Evolutionary conservation across 2,329 filamentous ascomycete genomes (phyloP).

Genomic region (Pestalotiopsis sp.): DNA sequence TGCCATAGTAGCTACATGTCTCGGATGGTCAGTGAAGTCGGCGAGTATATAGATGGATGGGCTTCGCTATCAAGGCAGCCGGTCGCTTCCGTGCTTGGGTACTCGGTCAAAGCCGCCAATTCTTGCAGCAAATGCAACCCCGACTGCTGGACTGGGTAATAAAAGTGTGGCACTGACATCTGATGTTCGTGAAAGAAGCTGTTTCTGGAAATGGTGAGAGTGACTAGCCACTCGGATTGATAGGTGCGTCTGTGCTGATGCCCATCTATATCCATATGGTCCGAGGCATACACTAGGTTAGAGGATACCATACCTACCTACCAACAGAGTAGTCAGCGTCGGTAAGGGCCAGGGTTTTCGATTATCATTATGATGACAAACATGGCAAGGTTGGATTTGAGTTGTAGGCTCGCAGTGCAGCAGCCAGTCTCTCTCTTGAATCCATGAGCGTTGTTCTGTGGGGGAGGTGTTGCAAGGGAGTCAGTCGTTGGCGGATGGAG

Average conservation of each 20-base stretch:
- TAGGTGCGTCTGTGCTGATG: background rate
- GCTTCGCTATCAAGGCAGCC: too few species aligned
- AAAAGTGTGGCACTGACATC: background rate
- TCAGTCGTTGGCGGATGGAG: background rate
- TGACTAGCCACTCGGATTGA: background rate
- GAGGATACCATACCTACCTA: too few species aligned
- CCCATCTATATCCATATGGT: background rate
- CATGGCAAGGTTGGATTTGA: background rate
- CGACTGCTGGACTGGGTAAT: background rate
- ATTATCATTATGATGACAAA: background rate
- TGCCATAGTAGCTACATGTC: too few species aligned
- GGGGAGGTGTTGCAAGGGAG: background rate
- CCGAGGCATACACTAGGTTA: background rate
- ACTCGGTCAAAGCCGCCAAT: background rate
- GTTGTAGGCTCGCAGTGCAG: background rate
- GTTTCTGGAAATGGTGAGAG: background rate
- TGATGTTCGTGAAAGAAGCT: background rate
- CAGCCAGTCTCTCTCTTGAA: background rate
- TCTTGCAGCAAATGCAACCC: background rate
- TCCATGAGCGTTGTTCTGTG: background rate
- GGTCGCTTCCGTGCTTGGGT: too few species aligned
- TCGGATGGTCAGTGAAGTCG: too few species aligned
- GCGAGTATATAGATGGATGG: too few species aligned
- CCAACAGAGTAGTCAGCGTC: too few species aligned
- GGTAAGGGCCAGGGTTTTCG: too few species aligned